Base-by-base conservation (phyloP, 345 rosid genomes). In the Melastoma malabathricum region DNA sequence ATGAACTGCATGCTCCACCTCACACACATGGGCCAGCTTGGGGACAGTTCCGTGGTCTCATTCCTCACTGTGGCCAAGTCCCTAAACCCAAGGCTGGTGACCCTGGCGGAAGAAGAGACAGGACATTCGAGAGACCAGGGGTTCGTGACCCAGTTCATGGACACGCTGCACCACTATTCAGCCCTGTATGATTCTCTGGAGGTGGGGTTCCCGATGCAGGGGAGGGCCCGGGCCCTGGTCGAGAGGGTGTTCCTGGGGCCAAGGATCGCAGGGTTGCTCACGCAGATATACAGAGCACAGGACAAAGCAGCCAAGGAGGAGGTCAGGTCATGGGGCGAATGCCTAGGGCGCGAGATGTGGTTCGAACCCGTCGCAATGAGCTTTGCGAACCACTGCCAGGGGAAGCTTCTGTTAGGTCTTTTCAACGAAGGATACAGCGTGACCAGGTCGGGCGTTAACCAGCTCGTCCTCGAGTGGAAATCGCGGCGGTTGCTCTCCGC, bases 111-210 rank as follows among this genome's bases (percentile, higher is more conserved):
- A 45, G 95, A 89, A 53, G 94, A 83, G 59, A 59, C 55, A 1
- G 88, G 83, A 25, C 68, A 68, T 9, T 6, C 15, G 43, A 29
- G 59, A 3, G 80, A 67, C 3, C 72, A 76, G 1, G 83, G 77
- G n/a, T 89, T 83, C 34, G 43, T 79, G 20, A 64, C 74, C 13
- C 69, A 76, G 60, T 89, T 90, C 51, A 80, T 83, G 86, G 98
- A 90, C 68, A 64, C 81, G 8, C 61, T 86, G 59, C 86, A 86
- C 56, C 92, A 90, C 13, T 90, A 72, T 68, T 83, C 98, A 0
- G 94, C 98, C 13, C 23, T 86, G 12, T 86, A 72, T 18, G 96
- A 90, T 61, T 86, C 98, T n/a, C 60, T 90, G 2, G 92, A 86
- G 62, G 82, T 82, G 0, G 79, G 89, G 45, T 78, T 78, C 54